phyloP scores from a whole-genome alignment of 1,284 basidiomycete genomes.

The Ustilago xerochloae region DNA sequence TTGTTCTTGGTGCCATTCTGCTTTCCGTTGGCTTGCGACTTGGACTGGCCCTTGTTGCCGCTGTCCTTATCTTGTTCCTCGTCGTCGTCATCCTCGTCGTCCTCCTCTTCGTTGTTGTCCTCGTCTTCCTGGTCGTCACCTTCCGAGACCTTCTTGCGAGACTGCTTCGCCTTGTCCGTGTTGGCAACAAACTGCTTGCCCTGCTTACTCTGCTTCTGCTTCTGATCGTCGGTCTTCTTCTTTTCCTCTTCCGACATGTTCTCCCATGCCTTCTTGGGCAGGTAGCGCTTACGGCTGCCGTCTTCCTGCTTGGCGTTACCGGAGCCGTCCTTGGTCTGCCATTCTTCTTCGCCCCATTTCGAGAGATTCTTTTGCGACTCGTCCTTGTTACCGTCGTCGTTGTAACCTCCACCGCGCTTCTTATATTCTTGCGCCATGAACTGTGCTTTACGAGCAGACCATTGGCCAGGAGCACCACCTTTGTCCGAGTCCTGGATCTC shows the following conservation, averaged over 20 bases:
- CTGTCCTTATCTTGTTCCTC: slow-evolving; percentile 8
- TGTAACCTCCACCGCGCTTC: slow-evolving; percentile 46
- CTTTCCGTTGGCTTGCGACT: slow-evolving; percentile 6
- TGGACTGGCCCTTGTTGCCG: slow-evolving; percentile 7
- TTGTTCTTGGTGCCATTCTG: not conserved
- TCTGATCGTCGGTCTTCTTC: slow-evolving; percentile 40
- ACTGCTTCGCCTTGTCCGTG: slow-evolving; percentile 30
- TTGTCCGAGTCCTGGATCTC: slow-evolving; percentile 44
- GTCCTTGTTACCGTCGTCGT: slow-evolving; percentile 40
- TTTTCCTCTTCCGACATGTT: slow-evolving; percentile 48
- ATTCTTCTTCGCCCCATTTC: slow-evolving; percentile 43
- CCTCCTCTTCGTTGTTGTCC: slow-evolving; percentile 9
- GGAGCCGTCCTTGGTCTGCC: slow-evolving; percentile 48
- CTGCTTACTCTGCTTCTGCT: slow-evolving; percentile 41
- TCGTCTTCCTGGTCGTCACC: slow-evolving; percentile 3
- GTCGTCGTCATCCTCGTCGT: slow-evolving; percentile 9
- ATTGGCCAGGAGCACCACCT: slow-evolving; percentile 42
- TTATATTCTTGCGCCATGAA: slow-evolving; percentile 46
- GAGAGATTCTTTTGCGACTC: slow-evolving; percentile 41
- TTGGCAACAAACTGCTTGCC: slow-evolving; percentile 41
- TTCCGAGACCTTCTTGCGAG: slow-evolving; percentile 34
- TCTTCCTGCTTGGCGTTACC: slow-evolving; percentile 41
- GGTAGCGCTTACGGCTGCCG: slow-evolving; percentile 37
- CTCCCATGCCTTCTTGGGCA: slow-evolving; percentile 52
- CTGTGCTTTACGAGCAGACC: slow-evolving; percentile 45